Evolutionary conservation across 495 filamentous ascomycete species (phyloP), one percentile per base, ranked within the genome.

Genomic region (Pyrenopolyporus hunteri): DNA sequence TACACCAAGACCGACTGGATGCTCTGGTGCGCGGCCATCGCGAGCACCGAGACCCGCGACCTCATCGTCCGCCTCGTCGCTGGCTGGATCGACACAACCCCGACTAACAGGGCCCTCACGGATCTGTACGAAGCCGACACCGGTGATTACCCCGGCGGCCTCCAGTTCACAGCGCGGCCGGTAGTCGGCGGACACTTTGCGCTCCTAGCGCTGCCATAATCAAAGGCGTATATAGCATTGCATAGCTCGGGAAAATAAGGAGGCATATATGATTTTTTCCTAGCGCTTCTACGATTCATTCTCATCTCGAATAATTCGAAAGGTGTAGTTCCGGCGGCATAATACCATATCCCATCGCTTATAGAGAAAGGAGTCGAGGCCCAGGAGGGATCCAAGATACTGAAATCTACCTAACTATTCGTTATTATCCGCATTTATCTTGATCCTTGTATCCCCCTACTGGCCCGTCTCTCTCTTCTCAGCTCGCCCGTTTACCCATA

Each of bases 1-100:
- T 95, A 90, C 73, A 91, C 92, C 48, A 97, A 96, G 73, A 69
- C 83, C 6, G 92, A 96, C 76, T 96, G 92, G 92, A 85, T 94
- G 71, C 84, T 95, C 75, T 96, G 90, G 74, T 82, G 81, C 9
- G 91, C 92, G 32, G 85, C 93, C 28, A 85, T 93, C 6, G 82
- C 89, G 2, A 78, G 76, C 29, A 49, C 76, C 23, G 66, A 76
- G n/a, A 87, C 87, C 3, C 80, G 85, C 23, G 68, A 80, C 13
- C 79, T 86, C 69, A 88, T 97, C 66, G 82, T 94, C 32, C 71
- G 78, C 10, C 82, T 85, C 46, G 76, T 95, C 26, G 91, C 89
- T 2, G 78, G 72, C 37, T 97, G 90, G 89, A 78, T 96, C 67
- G 86, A 88, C 48, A 80, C 86, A 60, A 96, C 92, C 7, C 73